Base-by-base conservation (phyloP, 2,329 filamentous ascomycete species). In the Aspergillus eucalypticola region DNA sequence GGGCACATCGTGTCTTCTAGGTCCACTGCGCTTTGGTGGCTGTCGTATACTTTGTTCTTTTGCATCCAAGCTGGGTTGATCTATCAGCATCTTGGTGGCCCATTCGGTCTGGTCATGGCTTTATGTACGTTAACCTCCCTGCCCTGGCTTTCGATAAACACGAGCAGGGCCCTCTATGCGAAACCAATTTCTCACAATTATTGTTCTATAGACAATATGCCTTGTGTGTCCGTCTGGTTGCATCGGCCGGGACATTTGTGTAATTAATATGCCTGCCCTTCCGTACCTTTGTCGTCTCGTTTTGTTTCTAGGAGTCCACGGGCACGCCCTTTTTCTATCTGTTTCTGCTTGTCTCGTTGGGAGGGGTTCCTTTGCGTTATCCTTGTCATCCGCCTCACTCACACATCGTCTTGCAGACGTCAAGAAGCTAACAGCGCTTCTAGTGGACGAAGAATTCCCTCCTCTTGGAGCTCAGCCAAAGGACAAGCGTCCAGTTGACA, bases 101-200 rank as follows among this genome's bases (percentile, higher is more conserved):
- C 62, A 58, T 68, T 70, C 70, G 69, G 66, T 71, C 68, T 70
- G 65, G 66, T 72, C 65, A 73, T 76, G 74, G 70, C 71, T 75
- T 71, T 73, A 79, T 81, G 79, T 81, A 81, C 75, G 79, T 81
- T 81, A 81, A 80, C 76, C 75, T 79, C 78, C 78, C 77, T 78
- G 71, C 69, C 76, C 75, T 76, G 60, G 69, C 70, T 71, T 74
- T 75, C 66, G 72, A 71, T 67, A 68, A 69, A 69, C 67, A 69
- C 70, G 72, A 76, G 70, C 69, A 69, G 74, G 75, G 71, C 67
- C 68, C 69, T 64, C 64, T 78, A 79, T 76, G 71, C 70, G 74
- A 79, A 78, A 78, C 69, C 70, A 78, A 75, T 71, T 76, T 78
- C 77, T 78, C 76, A 79, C 77, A 73, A 71, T 69, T 70, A 73